A percentile compares a stretch with the other conserved stretches of the same genome.
phyloP scores from a whole-genome alignment of 2,329 filamentous ascomycete species.

The Cladophialophora carrionii region DNA sequence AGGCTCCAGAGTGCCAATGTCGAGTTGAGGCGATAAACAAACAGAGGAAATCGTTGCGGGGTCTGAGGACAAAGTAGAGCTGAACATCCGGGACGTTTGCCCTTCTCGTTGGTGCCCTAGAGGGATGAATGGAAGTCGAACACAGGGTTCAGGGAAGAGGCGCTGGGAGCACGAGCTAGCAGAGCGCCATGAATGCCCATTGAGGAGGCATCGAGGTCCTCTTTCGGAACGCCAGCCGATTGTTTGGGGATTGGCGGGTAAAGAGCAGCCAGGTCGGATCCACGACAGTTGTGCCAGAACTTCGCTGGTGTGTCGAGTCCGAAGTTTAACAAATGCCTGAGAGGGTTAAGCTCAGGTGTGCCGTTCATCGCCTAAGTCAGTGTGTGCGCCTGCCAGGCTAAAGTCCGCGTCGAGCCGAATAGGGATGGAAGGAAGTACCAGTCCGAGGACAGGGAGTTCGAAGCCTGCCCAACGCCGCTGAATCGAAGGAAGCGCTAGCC shows the following conservation, averaged over 20 bases:
- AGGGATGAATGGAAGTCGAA: constrained; percentile 6
- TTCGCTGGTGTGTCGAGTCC: constrained; percentile 16
- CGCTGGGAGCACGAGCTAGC: constrained; percentile 33
- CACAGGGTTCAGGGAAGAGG: constrained; percentile 22
- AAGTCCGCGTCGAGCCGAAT: constrained; percentile 18
- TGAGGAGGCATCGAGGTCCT: constrained; percentile 27
- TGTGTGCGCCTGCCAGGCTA: constrained; percentile 12
- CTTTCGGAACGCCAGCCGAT: constrained; percentile 28
- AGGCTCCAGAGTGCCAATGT: not conserved
- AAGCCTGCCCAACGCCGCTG: constrained; percentile 10
- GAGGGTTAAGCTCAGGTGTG: constrained; percentile 15
- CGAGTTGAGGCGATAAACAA: not conserved
- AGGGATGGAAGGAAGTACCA: constrained; percentile 9
- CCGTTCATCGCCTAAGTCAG: constrained; percentile 18
- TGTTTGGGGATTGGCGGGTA: constrained; percentile 24
- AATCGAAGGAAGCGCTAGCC: constrained; percentile 15
- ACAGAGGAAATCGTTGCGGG: not conserved
- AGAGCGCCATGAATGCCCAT: constrained; percentile 30
- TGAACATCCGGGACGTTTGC: not conserved
- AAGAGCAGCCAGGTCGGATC: constrained; percentile 23
- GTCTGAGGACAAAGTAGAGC: not conserved
- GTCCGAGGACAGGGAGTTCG: constrained; percentile 4
- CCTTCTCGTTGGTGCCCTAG: not conserved
- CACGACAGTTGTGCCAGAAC: constrained; percentile 14
- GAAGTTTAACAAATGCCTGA: constrained; percentile 16